Evolutionary conservation across 2,329 filamentous ascomycete species (phyloP).

Genomic region (Pseudodiploospora longispora): DNA sequence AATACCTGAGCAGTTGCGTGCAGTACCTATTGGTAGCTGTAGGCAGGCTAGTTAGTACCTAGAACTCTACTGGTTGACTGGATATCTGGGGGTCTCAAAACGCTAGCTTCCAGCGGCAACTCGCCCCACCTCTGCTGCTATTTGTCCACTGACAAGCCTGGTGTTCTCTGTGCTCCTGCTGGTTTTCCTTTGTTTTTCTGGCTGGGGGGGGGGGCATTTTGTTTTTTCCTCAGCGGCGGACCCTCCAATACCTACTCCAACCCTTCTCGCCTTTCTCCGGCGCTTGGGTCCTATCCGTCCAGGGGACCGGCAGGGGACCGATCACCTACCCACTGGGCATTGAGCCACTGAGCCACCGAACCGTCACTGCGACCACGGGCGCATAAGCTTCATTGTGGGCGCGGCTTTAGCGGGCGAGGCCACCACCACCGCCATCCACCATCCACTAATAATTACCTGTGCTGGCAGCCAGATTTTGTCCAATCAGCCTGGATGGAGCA

Average conservation of each 20-base stretch:
- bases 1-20: too few species aligned
- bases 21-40: too few species aligned
- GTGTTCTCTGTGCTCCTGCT: neutral
- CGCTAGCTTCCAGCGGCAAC: neutral
- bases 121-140: neutral
- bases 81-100: too few species aligned
- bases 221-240: neutral
- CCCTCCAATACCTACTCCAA: neutral
- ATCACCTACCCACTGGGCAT: neutral
- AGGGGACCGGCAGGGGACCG: constrained; percentile 2
- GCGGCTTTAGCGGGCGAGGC: too few species aligned
- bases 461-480: too few species aligned
- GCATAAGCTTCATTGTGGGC: too few species aligned
- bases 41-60: too few species aligned
- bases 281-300: neutral
- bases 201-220: neutral
- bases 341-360: neutral
- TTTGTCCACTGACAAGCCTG: neutral
- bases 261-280: neutral
- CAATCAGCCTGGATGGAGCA: too few species aligned
- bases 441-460: too few species aligned
- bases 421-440: too few species aligned
- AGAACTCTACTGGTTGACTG: too few species aligned
- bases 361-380: too few species aligned
- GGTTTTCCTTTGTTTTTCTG: neutral